These are phyloP conservation scores for Pichia sp. DNA, from an alignment of 1,139 yeast species.

Conservation along the genomic window DNA sequence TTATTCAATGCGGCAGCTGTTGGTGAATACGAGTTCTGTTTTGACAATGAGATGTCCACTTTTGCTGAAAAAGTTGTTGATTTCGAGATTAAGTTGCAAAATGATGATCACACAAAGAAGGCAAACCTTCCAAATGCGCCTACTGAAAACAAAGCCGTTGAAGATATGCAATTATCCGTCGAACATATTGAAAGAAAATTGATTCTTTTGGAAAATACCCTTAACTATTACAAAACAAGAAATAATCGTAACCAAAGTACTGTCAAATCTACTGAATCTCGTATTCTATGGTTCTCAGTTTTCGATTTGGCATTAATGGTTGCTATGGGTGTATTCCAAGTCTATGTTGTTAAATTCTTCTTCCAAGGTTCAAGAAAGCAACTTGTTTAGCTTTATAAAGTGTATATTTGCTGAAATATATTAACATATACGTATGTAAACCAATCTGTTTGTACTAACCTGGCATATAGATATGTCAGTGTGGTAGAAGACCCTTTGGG, in stretches of 20 bases:
- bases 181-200: slow-evolving; percentile 61
- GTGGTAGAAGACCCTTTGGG: no score
- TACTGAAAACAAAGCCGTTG: slow-evolving; percentile 47
- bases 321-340: slow-evolving; percentile 80
- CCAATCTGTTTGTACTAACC: no score
- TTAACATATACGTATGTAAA: no score
- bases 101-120: slow-evolving; percentile 29
- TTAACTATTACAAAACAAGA: slow-evolving; percentile 87
- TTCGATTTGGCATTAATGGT: slow-evolving; percentile 77
- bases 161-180: slow-evolving; percentile 52
- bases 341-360: slow-evolving; percentile 75
- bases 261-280: slow-evolving; percentile 77
- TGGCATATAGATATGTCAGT: no score
- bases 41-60: slow-evolving; percentile 79
- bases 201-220: slow-evolving; percentile 51
- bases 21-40: slow-evolving; percentile 94
- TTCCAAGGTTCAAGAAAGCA: slow-evolving; percentile 82
- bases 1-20: slow-evolving; percentile 53
- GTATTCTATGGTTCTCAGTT: slow-evolving; percentile 79
- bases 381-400: slow-evolving; percentile 39
- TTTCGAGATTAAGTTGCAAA: slow-evolving; percentile 66
- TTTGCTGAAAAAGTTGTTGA: slow-evolving; percentile 85
- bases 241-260: slow-evolving; percentile 89
- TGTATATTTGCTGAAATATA: not conserved
- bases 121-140: slow-evolving; percentile 65